These are phyloP conservation scores for Plectosphaerella sp. DNA, from an alignment of 2,329 filamentous ascomycete genomes.

Conservation along the genomic window DNA sequence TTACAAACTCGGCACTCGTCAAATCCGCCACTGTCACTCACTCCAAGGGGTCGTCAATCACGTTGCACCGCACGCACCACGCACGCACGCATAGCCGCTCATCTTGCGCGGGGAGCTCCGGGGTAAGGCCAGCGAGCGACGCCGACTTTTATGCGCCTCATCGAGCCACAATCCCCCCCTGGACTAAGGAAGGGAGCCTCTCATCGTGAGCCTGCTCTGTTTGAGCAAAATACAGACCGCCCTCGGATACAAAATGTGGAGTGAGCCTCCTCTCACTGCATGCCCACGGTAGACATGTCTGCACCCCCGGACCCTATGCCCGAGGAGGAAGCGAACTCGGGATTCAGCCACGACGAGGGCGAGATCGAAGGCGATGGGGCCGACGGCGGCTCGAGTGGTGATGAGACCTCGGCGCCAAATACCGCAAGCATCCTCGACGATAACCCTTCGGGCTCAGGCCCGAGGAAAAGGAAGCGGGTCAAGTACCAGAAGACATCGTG, in stretches of 20 bases:
- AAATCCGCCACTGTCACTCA: too few relatives aligned
- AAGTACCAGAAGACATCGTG: slow-evolving; percentile 39
- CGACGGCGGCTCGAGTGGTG: slow-evolving; percentile 23
- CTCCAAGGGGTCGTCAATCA: too few relatives aligned
- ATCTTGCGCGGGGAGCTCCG: too few relatives aligned
- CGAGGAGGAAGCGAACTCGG: slow-evolving; percentile 31
- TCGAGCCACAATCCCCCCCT: too few relatives aligned
- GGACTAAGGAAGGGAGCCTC: too few relatives aligned
- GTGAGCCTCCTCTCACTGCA: slow-evolving; percentile 15
- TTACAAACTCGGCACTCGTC: too few relatives aligned
- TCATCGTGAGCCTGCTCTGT: too few relatives aligned
- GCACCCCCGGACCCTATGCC: slow-evolving; percentile 21
- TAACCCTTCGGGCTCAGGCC: slow-evolving; percentile 17
- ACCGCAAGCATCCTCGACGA: slow-evolving; percentile 1
- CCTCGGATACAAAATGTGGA: slow-evolving; percentile 18
- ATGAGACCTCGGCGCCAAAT: slow-evolving; percentile 20
- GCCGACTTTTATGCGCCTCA: too few relatives aligned
- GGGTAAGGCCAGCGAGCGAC: too few relatives aligned
- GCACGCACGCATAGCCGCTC: too few relatives aligned
- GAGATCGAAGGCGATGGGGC: slow-evolving; percentile 2
- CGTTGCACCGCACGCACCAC: too few relatives aligned
- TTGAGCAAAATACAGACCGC: too few relatives aligned
- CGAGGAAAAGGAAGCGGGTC: slow-evolving; percentile 33
- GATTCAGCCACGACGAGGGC: slow-evolving; percentile 28
- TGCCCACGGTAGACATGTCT: slow-evolving; percentile 18